phyloP scores from a whole-genome alignment of 2,329 filamentous ascomycete species.

The Diaporthe eres region DNA sequence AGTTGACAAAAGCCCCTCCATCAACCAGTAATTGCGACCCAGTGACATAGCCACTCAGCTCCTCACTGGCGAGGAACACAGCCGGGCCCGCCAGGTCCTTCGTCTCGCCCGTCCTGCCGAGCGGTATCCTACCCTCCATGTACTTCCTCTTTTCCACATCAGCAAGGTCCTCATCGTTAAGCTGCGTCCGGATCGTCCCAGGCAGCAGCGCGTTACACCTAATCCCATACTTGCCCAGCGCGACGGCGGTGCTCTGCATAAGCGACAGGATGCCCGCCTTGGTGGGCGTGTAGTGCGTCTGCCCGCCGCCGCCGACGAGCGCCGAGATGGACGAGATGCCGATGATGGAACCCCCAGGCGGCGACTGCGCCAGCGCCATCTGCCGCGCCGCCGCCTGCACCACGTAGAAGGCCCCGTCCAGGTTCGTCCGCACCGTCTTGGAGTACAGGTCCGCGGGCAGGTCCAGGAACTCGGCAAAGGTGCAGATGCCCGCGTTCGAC shows the following conservation, averaged over 20 bases:
- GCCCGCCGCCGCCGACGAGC: slow-evolving; percentile 81
- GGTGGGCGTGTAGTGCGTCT: slow-evolving; percentile 90
- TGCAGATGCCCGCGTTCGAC: slow-evolving; percentile 89
- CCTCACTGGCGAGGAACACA: slow-evolving; percentile 85
- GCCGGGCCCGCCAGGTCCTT: slow-evolving; percentile 86
- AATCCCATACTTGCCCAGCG: slow-evolving; percentile 81
- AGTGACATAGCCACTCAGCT: slow-evolving; percentile 85
- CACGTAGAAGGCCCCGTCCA: slow-evolving; percentile 90
- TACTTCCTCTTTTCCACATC: slow-evolving; percentile 80
- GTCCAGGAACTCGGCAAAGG: slow-evolving; percentile 88
- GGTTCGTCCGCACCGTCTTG: slow-evolving; percentile 82
- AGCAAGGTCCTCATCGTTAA: slow-evolving; percentile 87
- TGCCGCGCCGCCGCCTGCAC: slow-evolving; percentile 88
- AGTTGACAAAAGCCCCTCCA: slow-evolving; percentile 89
- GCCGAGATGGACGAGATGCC: slow-evolving; percentile 81
- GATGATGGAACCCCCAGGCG: slow-evolving; percentile 84
- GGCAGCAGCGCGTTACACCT: slow-evolving; percentile 88
- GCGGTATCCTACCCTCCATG: slow-evolving; percentile 85
- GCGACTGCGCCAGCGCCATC: slow-evolving; percentile 76
- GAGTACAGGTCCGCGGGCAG: slow-evolving; percentile 79
- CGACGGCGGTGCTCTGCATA: slow-evolving; percentile 87
- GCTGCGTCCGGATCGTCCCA: slow-evolving; percentile 85
- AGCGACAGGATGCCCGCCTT: slow-evolving; percentile 86
- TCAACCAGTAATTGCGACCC: slow-evolving; percentile 89
- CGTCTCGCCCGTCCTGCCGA: slow-evolving; percentile 80